Evolutionary conservation across 345 rosid genomes (phyloP).

Genomic region (Angophora floribunda): DNA sequence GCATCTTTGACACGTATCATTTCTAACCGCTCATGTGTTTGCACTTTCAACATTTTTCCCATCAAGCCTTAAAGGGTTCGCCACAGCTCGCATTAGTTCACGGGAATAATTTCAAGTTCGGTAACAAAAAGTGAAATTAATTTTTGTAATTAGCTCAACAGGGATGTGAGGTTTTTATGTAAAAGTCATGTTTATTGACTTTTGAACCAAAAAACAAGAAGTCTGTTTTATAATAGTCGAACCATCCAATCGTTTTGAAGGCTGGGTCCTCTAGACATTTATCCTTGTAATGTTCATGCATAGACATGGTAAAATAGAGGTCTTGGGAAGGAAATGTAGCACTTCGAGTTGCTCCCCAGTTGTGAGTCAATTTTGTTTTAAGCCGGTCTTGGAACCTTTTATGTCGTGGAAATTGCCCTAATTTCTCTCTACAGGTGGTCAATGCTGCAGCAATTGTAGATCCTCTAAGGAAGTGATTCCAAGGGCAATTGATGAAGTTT

Average conservation of each 20-base stretch:
- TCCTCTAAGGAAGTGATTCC: conserved; percentile 53
- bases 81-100: neutral
- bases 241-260: neutral
- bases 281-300: neutral
- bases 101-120: neutral
- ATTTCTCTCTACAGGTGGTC: conserved; percentile 24
- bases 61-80: neutral
- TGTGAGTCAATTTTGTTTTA: neutral
- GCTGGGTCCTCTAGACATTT: neutral
- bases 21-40: neutral
- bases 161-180: neutral
- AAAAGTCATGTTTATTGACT: neutral
- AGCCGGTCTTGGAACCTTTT: neutral
- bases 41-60: neutral
- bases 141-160: neutral
- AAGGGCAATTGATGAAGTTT: conserved; percentile 55
- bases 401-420: neutral
- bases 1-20: neutral
- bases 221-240: neutral
- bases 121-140: neutral
- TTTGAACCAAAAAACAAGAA: neutral
- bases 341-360: neutral
- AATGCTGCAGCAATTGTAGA: conserved; percentile 90
- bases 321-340: neutral
- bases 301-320: neutral